Evolutionary conservation across 164 flowering plant species (phyloP).

Genomic region (Taxillus chinensis): DNA sequence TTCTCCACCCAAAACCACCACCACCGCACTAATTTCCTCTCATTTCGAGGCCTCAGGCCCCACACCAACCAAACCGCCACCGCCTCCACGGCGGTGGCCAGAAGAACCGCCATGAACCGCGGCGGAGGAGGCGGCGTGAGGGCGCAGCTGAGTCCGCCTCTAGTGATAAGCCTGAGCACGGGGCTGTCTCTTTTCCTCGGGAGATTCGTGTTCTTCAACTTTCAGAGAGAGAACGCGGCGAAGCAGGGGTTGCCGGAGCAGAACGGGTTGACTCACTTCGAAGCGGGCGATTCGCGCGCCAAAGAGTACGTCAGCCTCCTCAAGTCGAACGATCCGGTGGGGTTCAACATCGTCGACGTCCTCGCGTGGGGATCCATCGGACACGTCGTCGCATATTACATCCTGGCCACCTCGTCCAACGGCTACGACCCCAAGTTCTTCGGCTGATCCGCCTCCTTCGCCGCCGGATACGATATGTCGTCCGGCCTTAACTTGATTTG

Average conservation of each 20-base stretch:
- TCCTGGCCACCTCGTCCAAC: conserved; percentile 91
- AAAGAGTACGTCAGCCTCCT: conserved; percentile 90
- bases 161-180: conserved; percentile 94
- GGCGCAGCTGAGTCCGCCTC: conserved; percentile 60
- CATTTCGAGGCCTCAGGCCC: conserved; percentile 66
- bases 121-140: conserved; percentile 13
- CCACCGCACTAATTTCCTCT: conserved; percentile 15
- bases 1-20: conserved; percentile 12
- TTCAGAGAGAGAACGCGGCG: conserved; percentile 95
- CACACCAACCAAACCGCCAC: conserved; percentile 25
- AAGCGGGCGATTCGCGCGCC: conserved; percentile 85
- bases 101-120: neutral
- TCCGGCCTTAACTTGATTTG: too few species aligned
- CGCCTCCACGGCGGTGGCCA: conserved; percentile 7
- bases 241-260: conserved; percentile 89
- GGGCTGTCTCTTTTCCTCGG: conserved; percentile 93
- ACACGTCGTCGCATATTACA: conserved; percentile 91
- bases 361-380: conserved; percentile 99
- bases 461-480: too few species aligned
- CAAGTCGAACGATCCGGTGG: conserved; percentile 93
- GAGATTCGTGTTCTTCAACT: conserved; percentile 94
- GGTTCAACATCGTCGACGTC: conserved; percentile 94
- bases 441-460: conserved; percentile 10
- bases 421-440: conserved; percentile 96
- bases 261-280: conserved; percentile 86